Conservation (phyloP, 768 basidiomycete species). For the Podaxis sp. region DNA sequence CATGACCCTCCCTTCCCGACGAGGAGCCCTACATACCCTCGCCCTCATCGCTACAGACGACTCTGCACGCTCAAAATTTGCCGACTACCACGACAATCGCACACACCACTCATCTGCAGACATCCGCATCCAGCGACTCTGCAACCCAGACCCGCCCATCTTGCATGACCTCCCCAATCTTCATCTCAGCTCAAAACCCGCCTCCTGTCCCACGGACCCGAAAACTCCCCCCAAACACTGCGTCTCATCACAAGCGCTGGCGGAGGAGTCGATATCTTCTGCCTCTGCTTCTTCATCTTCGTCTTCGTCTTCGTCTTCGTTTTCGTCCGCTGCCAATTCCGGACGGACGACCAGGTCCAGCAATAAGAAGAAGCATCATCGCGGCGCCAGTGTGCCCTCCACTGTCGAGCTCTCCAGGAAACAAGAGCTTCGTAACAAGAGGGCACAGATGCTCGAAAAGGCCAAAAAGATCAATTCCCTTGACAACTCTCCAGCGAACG, state of each 20-base stretch:
- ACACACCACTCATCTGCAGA: slow-evolving; percentile 17
- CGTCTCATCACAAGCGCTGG: neutral
- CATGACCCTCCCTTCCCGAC: slow-evolving; percentile 27
- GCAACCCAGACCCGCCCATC: slow-evolving; percentile 16
- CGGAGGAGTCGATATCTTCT: slow-evolving; percentile 8
- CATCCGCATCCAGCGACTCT: slow-evolving; percentile 22
- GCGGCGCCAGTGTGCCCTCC: slow-evolving; percentile 24
- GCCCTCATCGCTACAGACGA: slow-evolving; percentile 34
- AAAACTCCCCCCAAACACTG: slow-evolving; percentile 20
- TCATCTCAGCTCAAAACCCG: slow-evolving; percentile 26
- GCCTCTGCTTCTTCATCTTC: slow-evolving; percentile 31
- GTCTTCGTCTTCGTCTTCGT: slow-evolving; percentile 16
- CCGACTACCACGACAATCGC: slow-evolving; percentile 17
- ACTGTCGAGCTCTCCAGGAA: slow-evolving; percentile 25
- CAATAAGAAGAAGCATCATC: slow-evolving; percentile 20
- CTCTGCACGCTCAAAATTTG: slow-evolving; percentile 18
- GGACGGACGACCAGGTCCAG: slow-evolving; percentile 24
- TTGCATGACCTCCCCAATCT: slow-evolving; percentile 26
- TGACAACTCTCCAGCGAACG: slow-evolving; percentile 58
- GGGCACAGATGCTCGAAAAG: slow-evolving; percentile 34
- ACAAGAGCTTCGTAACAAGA: slow-evolving; percentile 31
- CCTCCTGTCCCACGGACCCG: slow-evolving; percentile 18
- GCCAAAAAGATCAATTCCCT: slow-evolving; percentile 42
- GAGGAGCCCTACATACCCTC: slow-evolving; percentile 36
- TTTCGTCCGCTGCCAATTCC: slow-evolving; percentile 24